phyloP scores from a whole-genome alignment of 257 asterid genomes.

The Forsythia suspensa region DNA sequence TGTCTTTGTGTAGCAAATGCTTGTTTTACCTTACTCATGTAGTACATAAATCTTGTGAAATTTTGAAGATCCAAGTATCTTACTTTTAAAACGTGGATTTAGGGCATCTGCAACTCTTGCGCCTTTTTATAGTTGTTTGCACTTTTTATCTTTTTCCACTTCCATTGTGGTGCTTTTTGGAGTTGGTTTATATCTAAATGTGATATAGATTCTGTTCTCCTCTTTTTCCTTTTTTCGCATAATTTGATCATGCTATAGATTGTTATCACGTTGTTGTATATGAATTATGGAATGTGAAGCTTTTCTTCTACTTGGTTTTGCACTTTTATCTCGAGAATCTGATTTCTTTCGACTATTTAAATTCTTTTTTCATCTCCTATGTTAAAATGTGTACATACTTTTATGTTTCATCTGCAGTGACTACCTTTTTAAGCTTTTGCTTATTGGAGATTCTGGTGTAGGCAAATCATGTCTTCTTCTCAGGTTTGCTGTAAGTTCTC shows the following conservation, averaged over 20 bases:
- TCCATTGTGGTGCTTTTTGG: neutral
- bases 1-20: neutral
- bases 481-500: slow-evolving; percentile 72
- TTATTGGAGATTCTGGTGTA: slow-evolving; percentile 78
- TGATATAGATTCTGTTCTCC: neutral
- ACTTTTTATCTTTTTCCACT: neutral
- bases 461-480: slow-evolving; percentile 76
- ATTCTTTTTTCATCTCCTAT: slow-evolving; percentile 11
- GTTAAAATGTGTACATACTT: slow-evolving; percentile 1
- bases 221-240: neutral
- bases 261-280: neutral
- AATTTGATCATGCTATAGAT: neutral
- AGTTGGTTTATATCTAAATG: neutral
- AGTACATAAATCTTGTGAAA: neutral
- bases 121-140: neutral
- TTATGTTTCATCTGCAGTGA: slow-evolving; percentile 40
- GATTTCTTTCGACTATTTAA: neutral
- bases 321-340: neutral
- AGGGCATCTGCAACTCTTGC: neutral
- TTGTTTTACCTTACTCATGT: neutral
- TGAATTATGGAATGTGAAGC: neutral
- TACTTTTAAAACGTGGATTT: neutral
- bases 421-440: slow-evolving; percentile 75
- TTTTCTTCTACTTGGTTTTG: neutral
- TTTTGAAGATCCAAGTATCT: neutral